A percentile compares a stretch with the other conserved stretches of the same genome.
phyloP scores from a whole-genome alignment of 257 asterid genomes.

The Leonotis leonurus region DNA sequence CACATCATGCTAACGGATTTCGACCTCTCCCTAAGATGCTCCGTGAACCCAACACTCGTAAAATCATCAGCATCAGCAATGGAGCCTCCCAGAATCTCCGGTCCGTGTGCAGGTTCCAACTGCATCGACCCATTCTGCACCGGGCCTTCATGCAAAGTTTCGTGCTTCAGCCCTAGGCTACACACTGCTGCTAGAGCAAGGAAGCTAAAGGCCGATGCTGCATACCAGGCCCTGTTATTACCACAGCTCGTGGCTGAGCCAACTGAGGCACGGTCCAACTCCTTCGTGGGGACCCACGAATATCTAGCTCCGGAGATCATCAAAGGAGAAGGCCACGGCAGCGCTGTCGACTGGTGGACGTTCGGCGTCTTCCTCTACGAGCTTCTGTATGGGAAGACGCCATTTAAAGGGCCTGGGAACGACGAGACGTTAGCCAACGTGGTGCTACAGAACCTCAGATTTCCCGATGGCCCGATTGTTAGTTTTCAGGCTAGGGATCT shows the following conservation, averaged over 20 bases:
- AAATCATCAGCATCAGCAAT: constrained; percentile 34
- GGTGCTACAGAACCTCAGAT: constrained; percentile 54
- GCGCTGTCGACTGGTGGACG: constrained; percentile 99
- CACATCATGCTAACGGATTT: constrained; percentile 93
- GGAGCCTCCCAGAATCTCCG: constrained; percentile 74
- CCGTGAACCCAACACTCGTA: constrained; percentile 74
- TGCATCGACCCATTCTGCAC: constrained; percentile 92
- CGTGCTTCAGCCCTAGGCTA: constrained; percentile 81
- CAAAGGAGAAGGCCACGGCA: constrained; percentile 91
- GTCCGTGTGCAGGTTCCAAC: constrained; percentile 86
- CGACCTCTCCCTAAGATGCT: constrained; percentile 81
- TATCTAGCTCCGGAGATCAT: constrained; percentile 93
- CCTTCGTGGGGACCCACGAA: constrained; percentile 93
- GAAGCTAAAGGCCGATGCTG: constrained; percentile 43
- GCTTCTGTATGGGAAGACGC: constrained; percentile 85
- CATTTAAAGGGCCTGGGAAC: constrained; percentile 70
- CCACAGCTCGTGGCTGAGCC: constrained; percentile 96
- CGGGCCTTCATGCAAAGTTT: constrained; percentile 83
- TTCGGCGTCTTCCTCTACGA: constrained; percentile 78
- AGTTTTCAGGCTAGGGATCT: constrained; percentile 82
- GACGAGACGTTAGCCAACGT: constrained; percentile 84
- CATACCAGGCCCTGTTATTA: constrained; percentile 36
- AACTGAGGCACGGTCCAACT: constrained; percentile 84
- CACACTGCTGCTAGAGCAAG: constrained; percentile 46
- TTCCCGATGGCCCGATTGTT: constrained; percentile 74